Conservation (phyloP, 345 rosid species). For the Combretum micranthum region DNA sequence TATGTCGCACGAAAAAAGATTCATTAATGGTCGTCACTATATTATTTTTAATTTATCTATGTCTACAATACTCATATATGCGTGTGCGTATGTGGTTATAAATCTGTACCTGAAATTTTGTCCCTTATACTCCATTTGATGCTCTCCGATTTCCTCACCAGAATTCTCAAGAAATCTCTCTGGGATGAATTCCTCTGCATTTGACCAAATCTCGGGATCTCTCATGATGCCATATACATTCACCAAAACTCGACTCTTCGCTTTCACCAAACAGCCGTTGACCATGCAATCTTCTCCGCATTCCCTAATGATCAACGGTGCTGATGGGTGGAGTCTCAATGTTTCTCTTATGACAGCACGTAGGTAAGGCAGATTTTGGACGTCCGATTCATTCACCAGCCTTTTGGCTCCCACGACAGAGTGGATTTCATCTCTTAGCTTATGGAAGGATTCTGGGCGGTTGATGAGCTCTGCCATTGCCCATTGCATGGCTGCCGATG, state of each 20-base stretch:
- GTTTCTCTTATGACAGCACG: conserved; percentile 27
- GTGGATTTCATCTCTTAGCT: conserved; percentile 20
- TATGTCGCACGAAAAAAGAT: no score
- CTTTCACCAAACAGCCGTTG: conserved; percentile 20
- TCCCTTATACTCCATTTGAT: conserved; percentile 12
- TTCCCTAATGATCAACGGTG: conserved; percentile 17
- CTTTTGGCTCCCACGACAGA: conserved; percentile 11
- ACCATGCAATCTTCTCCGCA: conserved; percentile 21
- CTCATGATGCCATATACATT: conserved; percentile 33
- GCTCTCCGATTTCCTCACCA: conserved; percentile 9
- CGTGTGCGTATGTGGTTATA: no score
- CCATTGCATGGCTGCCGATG: conserved; percentile 22
- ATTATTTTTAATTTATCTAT: no score
- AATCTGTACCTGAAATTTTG: conserved; percentile 15
- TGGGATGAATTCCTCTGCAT: conserved; percentile 24
- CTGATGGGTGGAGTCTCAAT: conserved; percentile 22
- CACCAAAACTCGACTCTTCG: conserved; percentile 22
- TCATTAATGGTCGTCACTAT: no score
- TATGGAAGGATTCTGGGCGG: conserved; percentile 14
- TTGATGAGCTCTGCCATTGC: conserved; percentile 25
- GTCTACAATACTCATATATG: no score
- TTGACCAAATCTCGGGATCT: conserved; percentile 21
- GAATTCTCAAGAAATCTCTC: conserved; percentile 31
- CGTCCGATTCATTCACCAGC: conserved; percentile 19
- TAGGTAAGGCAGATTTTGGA: conserved; percentile 21